These are phyloP conservation scores for Tuber magnatum DNA, from an alignment of 495 filamentous ascomycete species.

Conservation along the genomic window DNA sequence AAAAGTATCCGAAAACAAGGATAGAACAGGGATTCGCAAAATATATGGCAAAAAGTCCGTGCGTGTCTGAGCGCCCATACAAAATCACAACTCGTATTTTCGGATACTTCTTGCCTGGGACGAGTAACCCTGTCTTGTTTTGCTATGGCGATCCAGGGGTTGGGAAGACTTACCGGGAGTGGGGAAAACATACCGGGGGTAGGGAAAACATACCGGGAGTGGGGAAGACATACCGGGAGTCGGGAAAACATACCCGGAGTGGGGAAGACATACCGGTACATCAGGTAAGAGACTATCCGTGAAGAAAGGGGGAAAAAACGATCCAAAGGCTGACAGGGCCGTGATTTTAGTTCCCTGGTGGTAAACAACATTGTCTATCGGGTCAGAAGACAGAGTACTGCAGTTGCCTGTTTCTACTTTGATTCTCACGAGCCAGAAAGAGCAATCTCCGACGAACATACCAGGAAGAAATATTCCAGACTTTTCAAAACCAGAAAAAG, in stretches of 20 bases:
- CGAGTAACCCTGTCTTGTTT: background rate
- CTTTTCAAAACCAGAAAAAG: background rate
- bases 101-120: no score
- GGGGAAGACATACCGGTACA: background rate
- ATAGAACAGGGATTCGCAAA: no score
- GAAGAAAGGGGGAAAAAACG: background rate
- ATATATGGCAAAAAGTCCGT: no score
- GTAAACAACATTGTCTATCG: background rate
- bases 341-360: background rate
- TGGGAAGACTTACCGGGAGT: background rate
- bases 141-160: background rate
- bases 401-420: slow-evolving; percentile 5
- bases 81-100: no score
- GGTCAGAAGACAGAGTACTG: background rate
- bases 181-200: background rate
- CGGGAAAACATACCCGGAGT: background rate
- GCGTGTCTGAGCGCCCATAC: no score
- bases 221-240: background rate
- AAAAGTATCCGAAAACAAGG: no score
- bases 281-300: background rate
- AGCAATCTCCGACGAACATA: background rate
- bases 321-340: background rate
- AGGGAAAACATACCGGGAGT: background rate
- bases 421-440: background rate
- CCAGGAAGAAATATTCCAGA: background rate